Conservation (phyloP, 2,329 filamentous ascomycete species). For the Moelleriella libera region DNA sequence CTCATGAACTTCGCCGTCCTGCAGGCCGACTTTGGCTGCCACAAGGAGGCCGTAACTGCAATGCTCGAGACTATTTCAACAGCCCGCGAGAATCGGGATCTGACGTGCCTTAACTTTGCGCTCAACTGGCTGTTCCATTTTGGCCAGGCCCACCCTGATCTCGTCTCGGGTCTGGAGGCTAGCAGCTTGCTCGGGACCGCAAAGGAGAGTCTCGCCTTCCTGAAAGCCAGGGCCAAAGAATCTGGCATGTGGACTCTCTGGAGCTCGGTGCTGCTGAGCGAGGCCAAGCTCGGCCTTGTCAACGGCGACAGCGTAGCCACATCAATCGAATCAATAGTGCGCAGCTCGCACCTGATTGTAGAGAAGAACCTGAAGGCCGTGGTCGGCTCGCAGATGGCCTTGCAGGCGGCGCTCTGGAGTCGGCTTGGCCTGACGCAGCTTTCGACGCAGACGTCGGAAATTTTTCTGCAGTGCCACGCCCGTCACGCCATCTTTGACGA, state of each 20-base stretch:
- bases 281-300: conserved; percentile 66
- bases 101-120: conserved; percentile 84
- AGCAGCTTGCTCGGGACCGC: conserved; percentile 64
- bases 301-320: conserved; percentile 51
- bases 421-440: conserved; percentile 50
- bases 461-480: conserved; percentile 62
- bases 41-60: conserved; percentile 76
- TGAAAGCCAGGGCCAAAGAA: conserved; percentile 77
- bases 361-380: conserved; percentile 59
- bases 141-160: conserved; percentile 65
- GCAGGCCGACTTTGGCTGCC: conserved; percentile 89
- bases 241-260: conserved; percentile 74
- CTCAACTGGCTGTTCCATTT: conserved; percentile 95
- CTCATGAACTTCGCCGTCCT: conserved; percentile 85
- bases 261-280: conserved; percentile 70
- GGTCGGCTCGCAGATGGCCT: conserved; percentile 58
- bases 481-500: conserved; percentile 54
- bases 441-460: conserved; percentile 49
- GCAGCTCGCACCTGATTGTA: conserved; percentile 71
- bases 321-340: conserved; percentile 66
- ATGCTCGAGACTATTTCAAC: conserved; percentile 93
- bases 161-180: conserved; percentile 56
- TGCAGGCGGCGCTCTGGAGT: conserved; percentile 61
- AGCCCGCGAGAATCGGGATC: conserved; percentile 87
- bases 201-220: conserved; percentile 67